These are phyloP conservation scores for Camptophora hylomeconis DNA, from an alignment of 2,329 filamentous ascomycete species.

Conservation along the genomic window DNA sequence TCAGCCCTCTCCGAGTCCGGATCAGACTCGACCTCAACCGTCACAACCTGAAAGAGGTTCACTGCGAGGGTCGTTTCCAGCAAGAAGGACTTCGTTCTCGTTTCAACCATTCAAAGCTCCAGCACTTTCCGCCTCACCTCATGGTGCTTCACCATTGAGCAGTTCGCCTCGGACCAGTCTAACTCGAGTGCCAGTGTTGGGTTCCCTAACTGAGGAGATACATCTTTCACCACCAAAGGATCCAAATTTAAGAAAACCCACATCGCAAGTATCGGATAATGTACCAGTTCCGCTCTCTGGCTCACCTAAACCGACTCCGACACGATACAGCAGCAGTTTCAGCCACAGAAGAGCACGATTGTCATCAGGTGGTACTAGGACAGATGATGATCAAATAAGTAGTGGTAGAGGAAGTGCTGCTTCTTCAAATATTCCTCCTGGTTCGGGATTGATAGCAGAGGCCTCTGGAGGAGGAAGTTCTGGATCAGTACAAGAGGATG, in stretches of 20 bases:
- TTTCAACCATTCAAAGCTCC: slow-evolving; percentile 96
- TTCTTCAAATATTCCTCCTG: slow-evolving; percentile 51
- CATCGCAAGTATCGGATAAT: slow-evolving; percentile 47
- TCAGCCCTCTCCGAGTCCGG: slow-evolving; percentile 37
- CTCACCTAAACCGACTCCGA: slow-evolving; percentile 65
- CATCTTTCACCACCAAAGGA: slow-evolving; percentile 26
- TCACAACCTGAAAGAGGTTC: slow-evolving; percentile 32
- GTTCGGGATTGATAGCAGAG: slow-evolving; percentile 65
- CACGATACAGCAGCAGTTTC: slow-evolving; percentile 92
- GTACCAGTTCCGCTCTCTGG: slow-evolving; percentile 52
- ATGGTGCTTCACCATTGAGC: slow-evolving; percentile 36
- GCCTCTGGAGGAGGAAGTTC: slow-evolving; percentile 47
- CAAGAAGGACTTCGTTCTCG: slow-evolving; percentile 67
- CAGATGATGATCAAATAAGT: slow-evolving; percentile 37
- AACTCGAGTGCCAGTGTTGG: slow-evolving; percentile 25
- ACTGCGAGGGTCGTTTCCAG: slow-evolving; percentile 34
- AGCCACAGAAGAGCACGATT: slow-evolving; percentile 67
- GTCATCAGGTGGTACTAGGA: slow-evolving; percentile 54
- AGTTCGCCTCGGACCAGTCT: slow-evolving; percentile 40
- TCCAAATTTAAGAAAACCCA: slow-evolving; percentile 24
- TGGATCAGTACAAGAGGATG: slow-evolving; percentile 61
- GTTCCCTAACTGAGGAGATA: slow-evolving; percentile 27
- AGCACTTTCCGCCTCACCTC: slow-evolving; percentile 79
- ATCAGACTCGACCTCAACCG: slow-evolving; percentile 4
- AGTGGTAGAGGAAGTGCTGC: slow-evolving; percentile 46